These are phyloP conservation scores for Phytophthora pistaciae DNA, from an alignment of 352 stramenopile genomes.

Conservation along the genomic window DNA sequence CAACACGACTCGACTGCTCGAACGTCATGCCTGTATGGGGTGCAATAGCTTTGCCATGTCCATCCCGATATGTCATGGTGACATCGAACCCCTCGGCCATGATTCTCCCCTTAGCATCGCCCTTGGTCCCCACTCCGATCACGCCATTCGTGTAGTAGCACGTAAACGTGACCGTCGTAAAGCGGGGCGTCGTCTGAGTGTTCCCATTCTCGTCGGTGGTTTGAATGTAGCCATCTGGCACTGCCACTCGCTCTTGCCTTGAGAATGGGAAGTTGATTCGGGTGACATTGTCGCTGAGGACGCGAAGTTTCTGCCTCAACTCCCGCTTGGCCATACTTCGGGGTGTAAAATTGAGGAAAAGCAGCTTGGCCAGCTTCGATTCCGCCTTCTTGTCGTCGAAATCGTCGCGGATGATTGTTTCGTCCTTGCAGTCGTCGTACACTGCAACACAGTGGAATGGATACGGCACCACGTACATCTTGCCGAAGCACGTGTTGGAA, in stretches of 20 bases:
- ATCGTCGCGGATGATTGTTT: constrained; percentile 43
- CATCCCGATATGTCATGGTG: not conserved
- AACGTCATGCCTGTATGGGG: not conserved
- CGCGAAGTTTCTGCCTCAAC: constrained; percentile 37
- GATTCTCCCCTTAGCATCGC: not conserved
- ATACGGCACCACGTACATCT: constrained; percentile 52
- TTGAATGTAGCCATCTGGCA: constrained; percentile 37
- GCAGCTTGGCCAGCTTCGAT: constrained; percentile 15
- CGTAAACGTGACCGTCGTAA: constrained; percentile 38
- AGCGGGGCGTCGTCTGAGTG: constrained; percentile 22
- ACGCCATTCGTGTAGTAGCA: constrained; percentile 37
- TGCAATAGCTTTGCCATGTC: not conserved
- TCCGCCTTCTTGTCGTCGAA: constrained; percentile 4
- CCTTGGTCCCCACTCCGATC: constrained; percentile 8
- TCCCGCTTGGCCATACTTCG: constrained; percentile 21
- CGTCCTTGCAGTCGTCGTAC: constrained; percentile 52
- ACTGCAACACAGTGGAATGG: constrained; percentile 55
- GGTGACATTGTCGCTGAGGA: constrained; percentile 17
- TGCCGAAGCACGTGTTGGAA: constrained; percentile 45
- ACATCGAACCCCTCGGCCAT: not conserved
- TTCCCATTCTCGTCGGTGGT: constrained; percentile 35
- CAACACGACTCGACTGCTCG: not conserved
- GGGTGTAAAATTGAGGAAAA: constrained; percentile 46
- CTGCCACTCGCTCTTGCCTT: constrained; percentile 32
- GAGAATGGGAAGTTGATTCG: constrained; percentile 39